These are phyloP conservation scores for Talaromyces borbonicus DNA, from an alignment of 495 filamentous ascomycete genomes.

Conservation along the genomic window DNA sequence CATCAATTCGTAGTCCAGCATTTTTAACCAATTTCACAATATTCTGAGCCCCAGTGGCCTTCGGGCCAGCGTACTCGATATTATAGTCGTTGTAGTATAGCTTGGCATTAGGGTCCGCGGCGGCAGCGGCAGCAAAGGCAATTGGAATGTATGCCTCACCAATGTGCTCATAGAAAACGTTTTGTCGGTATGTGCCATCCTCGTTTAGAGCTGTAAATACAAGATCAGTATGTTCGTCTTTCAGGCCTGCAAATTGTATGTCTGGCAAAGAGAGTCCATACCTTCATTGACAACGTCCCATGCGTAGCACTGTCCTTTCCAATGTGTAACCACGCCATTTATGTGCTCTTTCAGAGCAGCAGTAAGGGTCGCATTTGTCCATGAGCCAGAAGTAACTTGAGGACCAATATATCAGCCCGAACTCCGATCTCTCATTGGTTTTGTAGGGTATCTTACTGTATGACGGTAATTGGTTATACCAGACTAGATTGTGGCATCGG, in stretches of 20 bases:
- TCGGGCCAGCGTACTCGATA: constrained; percentile 44
- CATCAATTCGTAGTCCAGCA: constrained; percentile 49
- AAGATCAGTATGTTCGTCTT: background rate
- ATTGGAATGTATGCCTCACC: constrained; percentile 37
- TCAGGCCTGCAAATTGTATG: no score
- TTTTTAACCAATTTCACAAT: constrained; percentile 46
- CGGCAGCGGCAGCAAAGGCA: constrained; percentile 36
- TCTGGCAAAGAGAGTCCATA: constrained; percentile 4
- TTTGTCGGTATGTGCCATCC: constrained; percentile 34
- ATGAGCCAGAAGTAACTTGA: constrained; percentile 41
- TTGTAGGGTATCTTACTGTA: constrained; percentile 32
- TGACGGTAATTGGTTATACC: constrained; percentile 49
- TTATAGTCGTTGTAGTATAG: constrained; percentile 66
- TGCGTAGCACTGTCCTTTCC: constrained; percentile 41
- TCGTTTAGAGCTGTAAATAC: constrained; percentile 30
- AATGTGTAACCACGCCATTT: constrained; percentile 41
- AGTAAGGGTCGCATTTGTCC: constrained; percentile 42
- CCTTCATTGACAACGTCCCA: constrained; percentile 38
- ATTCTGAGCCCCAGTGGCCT: constrained; percentile 33
- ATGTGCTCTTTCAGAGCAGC: constrained; percentile 45
- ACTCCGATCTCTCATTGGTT: background rate
- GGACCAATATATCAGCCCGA: background rate
- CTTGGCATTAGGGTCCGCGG: constrained; percentile 37
- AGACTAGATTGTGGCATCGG: constrained; percentile 53
- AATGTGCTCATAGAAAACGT: constrained; percentile 32